These are phyloP conservation scores for Symbiodinium pilosum DNA, from an alignment of 73 alveolate genomes.

Conservation along the genomic window DNA sequence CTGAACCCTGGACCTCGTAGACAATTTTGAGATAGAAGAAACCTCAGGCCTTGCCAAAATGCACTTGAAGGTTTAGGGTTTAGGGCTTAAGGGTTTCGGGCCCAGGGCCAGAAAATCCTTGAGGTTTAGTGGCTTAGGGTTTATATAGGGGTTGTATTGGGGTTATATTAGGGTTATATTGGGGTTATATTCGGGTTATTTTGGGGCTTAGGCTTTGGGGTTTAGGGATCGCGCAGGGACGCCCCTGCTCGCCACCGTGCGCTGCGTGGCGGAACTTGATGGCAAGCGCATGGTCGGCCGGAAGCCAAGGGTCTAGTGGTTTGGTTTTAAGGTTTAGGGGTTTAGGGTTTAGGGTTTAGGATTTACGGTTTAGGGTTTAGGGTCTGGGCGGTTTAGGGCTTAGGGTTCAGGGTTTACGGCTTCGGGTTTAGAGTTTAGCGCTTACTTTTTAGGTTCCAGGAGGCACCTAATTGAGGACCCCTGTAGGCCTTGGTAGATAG, in stretches of 20 bases:
- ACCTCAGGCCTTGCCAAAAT: no score
- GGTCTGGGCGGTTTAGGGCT: background rate
- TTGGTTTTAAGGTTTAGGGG: background rate
- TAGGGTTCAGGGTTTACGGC: background rate
- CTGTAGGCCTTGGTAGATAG: no score
- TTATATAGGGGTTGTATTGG: background rate
- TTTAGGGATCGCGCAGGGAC: background rate
- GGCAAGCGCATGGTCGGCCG: conserved; percentile 6
- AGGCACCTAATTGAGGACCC: no score
- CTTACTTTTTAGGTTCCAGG: no score
- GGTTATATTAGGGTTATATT: background rate
- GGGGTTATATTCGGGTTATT: background rate
- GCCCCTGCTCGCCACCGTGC: conserved; percentile 1
- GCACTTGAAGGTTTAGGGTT: background rate
- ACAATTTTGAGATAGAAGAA: no score
- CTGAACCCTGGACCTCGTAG: no score
- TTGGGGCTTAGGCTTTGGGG: background rate
- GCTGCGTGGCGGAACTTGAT: background rate
- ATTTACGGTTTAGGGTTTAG: background rate
- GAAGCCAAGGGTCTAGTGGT: background rate
- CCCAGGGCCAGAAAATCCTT: background rate
- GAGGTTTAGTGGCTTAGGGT: background rate
- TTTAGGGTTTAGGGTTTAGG: background rate
- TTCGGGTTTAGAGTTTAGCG: background rate
- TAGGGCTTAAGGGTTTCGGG: background rate